Evolutionary conservation across 805 yeast genomes (phyloP), one percentile per base, ranked within the genome.

Genomic region (Hanseniaspora guilliermondii): DNA sequence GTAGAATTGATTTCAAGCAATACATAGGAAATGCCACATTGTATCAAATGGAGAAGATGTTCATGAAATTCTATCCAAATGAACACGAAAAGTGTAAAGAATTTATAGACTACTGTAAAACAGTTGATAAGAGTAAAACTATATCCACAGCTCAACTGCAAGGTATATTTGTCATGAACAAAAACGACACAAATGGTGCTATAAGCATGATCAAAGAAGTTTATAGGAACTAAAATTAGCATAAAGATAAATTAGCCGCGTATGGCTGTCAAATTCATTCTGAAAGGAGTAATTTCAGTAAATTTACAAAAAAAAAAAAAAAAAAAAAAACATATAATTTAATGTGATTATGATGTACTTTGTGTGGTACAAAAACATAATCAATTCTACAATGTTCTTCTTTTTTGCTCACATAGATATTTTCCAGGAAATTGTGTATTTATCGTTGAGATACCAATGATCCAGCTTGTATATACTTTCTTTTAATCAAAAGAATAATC

Each of bases 131-230:
- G 58, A 73, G 74, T 36, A 66, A 77, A 58, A 76, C 78, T 1
- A 79, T 91, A 36, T 84, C 95, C 61, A 88, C 97, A 0, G 98
- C 98, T 0, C 96, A 87, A 64, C 73, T 93, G 56, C 98, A 93
- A 67, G 98, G 98, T 0, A 73, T 93, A 50, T 93, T 93, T 72
- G 96, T 93, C 2, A 86, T 86, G 70, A 86, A 87, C 69, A 93
- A 93, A 68, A 77, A 83, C 56, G 82, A 81, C 56, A 95, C 97
- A 0, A 74, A 76, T 35, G 76, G 77, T 5, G 96, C 97, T 0
- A 68, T 89, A 27, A 70, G 70, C 14, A 84, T 82, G 81, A 76
- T 85, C 14, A 66, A 66, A 5, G 64, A 68, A 14, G 53, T 49
- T 12, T 49, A 49, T 17, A 49, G 35, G 17, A 41, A 39, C n/a